A percentile compares a stretch with the other conserved stretches of the same genome.
Evolutionary conservation across 1,139 yeast genomes (phyloP).

Genomic region (Protomyces gravidus): DNA sequence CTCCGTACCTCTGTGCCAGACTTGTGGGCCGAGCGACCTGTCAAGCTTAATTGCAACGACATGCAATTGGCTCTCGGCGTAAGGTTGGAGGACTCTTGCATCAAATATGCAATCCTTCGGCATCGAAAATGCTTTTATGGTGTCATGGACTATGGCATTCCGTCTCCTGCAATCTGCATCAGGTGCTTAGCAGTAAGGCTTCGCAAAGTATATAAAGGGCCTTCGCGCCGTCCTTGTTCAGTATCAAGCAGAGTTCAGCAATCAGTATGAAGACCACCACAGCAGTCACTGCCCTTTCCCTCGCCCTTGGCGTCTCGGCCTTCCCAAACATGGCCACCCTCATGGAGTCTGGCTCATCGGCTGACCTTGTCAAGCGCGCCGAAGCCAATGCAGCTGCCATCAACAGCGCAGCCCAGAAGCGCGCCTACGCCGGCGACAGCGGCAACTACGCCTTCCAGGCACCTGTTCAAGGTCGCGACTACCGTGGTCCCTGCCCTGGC

Average conservation of each 20-base stretch:
- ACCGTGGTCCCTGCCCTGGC: constrained; percentile 28
- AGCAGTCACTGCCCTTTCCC: not conserved
- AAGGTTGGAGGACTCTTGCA: too few relatives aligned
- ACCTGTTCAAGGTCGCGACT: constrained; percentile 16
- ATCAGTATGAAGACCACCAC: constrained; percentile 2
- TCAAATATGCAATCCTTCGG: too few relatives aligned
- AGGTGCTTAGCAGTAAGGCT: too few relatives aligned
- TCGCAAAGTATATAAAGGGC: not conserved
- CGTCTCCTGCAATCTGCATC: too few relatives aligned
- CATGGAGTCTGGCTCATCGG: constrained; percentile 5
- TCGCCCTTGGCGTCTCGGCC: constrained; percentile 16
- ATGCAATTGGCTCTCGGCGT: too few relatives aligned
- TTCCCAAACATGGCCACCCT: constrained; percentile 23
- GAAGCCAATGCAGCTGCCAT: constrained; percentile 4
- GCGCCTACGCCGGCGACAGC: constrained; percentile 17
- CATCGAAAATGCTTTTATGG: too few relatives aligned
- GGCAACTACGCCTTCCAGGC: constrained; percentile 17
- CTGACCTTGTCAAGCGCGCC: constrained; percentile 10
- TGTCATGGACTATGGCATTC: too few relatives aligned
- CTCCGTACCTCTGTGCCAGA: too few relatives aligned
- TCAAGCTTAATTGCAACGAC: too few relatives aligned
- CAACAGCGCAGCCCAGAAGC: constrained; percentile 5
- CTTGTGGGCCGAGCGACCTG: too few relatives aligned
- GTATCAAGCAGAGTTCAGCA: not conserved
- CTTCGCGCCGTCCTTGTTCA: not conserved